phyloP scores from a whole-genome alignment of 768 basidiomycete species.

The Hirschioporus abietinus region DNA sequence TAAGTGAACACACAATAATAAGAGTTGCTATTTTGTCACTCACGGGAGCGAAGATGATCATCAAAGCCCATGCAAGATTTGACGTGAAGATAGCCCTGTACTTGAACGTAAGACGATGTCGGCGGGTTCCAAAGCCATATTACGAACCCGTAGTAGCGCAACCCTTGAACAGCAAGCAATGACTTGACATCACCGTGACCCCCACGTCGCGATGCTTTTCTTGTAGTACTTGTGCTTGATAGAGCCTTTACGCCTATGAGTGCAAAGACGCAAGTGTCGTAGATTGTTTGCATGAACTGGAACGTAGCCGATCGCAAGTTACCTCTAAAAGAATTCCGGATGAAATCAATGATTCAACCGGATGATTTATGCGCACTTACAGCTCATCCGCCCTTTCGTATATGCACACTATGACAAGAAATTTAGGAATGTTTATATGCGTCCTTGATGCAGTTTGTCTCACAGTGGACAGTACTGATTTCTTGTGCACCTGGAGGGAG shows the following conservation, averaged over 20 bases:
- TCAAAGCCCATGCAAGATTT: not conserved
- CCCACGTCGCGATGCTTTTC: not conserved
- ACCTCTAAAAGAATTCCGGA: not conserved
- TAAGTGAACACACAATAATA: not conserved
- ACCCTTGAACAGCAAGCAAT: not conserved
- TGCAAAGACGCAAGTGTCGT: not conserved
- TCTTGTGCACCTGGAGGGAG: not conserved
- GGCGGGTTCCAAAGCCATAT: not conserved
- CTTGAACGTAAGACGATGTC: not conserved
- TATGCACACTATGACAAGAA: not conserved
- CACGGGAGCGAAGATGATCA: slow-evolving; percentile 3
- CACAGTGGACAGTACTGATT: not conserved
- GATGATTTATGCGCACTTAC: not conserved
- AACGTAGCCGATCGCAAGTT: slow-evolving; percentile 1
- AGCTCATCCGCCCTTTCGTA: not conserved
- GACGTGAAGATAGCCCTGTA: not conserved
- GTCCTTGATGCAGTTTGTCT: no score
- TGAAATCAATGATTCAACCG: not conserved
- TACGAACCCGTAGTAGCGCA: not conserved
- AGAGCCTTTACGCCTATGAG: not conserved
- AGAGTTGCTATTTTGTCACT: not conserved
- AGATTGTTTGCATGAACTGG: slow-evolving; percentile 1
- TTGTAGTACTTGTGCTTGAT: not conserved
- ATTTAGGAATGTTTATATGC: not conserved
- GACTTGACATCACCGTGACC: not conserved